Evolutionary conservation across 2,329 filamentous ascomycete species (phyloP).

Genomic region (Calonectria hawksworthii): DNA sequence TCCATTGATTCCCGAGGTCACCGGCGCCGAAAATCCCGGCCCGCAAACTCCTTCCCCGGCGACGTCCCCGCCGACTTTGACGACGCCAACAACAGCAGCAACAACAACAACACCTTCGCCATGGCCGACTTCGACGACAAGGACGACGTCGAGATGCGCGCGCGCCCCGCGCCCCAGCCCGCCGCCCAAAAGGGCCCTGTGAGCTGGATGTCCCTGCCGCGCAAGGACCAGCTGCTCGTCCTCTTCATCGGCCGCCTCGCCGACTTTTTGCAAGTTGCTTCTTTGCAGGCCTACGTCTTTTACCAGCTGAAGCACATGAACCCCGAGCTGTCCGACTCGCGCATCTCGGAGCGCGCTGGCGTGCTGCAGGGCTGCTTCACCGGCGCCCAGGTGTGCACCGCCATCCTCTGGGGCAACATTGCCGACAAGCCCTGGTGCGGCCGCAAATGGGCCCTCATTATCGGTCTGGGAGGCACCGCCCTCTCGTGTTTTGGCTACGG

Average conservation of each 20-base stretch:
- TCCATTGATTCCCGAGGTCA: constrained; percentile 24
- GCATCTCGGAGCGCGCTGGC: constrained; percentile 77
- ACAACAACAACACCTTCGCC: constrained; percentile 1
- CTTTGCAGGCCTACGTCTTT: constrained; percentile 79
- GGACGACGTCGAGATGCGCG: constrained; percentile 18
- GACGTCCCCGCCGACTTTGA: neutral
- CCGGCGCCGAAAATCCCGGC: constrained; percentile 29
- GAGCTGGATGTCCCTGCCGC: constrained; percentile 78
- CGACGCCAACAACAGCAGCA: too few species aligned
- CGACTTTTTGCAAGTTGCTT: constrained; percentile 80
- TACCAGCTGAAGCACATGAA: constrained; percentile 80
- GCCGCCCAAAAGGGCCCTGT: constrained; percentile 55
- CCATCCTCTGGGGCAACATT: constrained; percentile 79
- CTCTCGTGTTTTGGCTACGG: constrained; percentile 80
- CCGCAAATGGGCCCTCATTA: constrained; percentile 77
- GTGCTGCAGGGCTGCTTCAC: constrained; percentile 80
- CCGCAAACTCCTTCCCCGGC: neutral
- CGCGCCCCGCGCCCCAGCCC: constrained; percentile 5
- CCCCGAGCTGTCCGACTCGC: constrained; percentile 64
- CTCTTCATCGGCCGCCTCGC: constrained; percentile 79
- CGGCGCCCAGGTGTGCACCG: constrained; percentile 79
- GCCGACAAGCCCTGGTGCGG: constrained; percentile 72
- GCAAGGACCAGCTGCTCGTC: constrained; percentile 78
- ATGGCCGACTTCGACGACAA: constrained; percentile 26
- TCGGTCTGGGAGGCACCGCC: constrained; percentile 77